Percentiles rank a stretch among this genome's conserved stretches.
Evolutionary conservation across 164 flowering plant genomes (phyloP).

Genomic region (Echeveria elegans): DNA sequence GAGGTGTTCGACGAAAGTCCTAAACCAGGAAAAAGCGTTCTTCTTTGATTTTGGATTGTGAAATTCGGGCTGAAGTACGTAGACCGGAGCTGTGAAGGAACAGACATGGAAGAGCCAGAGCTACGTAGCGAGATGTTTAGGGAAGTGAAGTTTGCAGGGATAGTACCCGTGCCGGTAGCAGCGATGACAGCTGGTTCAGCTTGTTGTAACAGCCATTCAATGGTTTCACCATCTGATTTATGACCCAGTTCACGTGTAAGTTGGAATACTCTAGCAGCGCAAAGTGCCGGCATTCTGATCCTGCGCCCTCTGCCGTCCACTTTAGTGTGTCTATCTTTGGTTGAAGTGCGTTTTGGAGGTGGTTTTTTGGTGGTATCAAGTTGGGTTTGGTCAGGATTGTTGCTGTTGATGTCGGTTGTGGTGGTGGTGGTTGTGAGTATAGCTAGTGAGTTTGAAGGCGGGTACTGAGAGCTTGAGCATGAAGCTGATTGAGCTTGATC

Average conservation of each 20-base stretch:
- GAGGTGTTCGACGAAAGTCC: slow-evolving; percentile 5
- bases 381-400: not conserved
- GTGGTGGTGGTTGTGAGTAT: slow-evolving; percentile 5
- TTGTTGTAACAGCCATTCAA: not conserved
- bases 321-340: not conserved
- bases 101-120: slow-evolving; percentile 5
- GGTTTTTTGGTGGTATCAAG: not conserved
- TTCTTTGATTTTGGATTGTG: not conserved
- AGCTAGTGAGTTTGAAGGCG: slow-evolving; percentile 17
- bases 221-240: not conserved
- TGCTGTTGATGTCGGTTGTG: too few relatives aligned
- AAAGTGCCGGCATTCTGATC: not conserved
- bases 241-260: not conserved
- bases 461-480: slow-evolving; percentile 24
- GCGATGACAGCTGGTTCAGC: slow-evolving; percentile 2
- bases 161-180: not conserved
- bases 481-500: slow-evolving; percentile 10
- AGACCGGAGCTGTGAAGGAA: not conserved
- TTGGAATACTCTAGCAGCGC: not conserved
- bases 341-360: slow-evolving; percentile 2
- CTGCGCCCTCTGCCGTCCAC: not conserved
- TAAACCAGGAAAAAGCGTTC: not conserved
- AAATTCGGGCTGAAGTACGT: slow-evolving; percentile 2
- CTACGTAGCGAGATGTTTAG: slow-evolving; percentile 1
- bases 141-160: not conserved